phyloP scores from a whole-genome alignment of 768 basidiomycete genomes.

The Tulasnella sp. region DNA sequence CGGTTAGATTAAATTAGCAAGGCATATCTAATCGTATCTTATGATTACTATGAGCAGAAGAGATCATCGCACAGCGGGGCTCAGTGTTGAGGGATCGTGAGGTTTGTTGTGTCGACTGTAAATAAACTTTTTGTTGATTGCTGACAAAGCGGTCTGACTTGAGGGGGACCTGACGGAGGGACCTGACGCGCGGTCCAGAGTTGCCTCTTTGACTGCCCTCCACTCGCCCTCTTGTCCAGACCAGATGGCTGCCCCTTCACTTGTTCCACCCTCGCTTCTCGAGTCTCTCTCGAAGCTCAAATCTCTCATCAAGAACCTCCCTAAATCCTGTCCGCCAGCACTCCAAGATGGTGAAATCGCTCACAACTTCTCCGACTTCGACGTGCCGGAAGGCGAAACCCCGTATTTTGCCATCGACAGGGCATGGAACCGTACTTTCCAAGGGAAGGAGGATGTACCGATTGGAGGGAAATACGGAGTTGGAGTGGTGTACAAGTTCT shows the following conservation, averaged over 20 bases:
- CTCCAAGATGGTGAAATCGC: background rate
- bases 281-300: background rate
- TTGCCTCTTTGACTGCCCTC: background rate
- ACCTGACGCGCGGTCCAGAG: background rate
- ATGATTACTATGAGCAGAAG: background rate
- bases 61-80: too few species aligned
- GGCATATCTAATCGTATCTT: background rate
- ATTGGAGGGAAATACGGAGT: background rate
- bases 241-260: background rate
- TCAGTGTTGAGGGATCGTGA: too few species aligned
- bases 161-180: background rate
- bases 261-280: background rate
- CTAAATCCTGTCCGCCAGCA: background rate
- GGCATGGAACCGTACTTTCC: background rate
- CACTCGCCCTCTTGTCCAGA: background rate
- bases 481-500: background rate
- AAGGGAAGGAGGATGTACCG: background rate
- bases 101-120: too few species aligned
- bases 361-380: background rate
- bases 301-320: background rate
- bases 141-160: background rate
- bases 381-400: background rate
- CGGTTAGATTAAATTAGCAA: background rate
- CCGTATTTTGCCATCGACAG: too few species aligned
- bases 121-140: background rate